Evolutionary conservation across 2,329 filamentous ascomycete genomes (phyloP), one percentile per base, ranked within the genome.

Genomic region (Gyromitra esculenta): DNA sequence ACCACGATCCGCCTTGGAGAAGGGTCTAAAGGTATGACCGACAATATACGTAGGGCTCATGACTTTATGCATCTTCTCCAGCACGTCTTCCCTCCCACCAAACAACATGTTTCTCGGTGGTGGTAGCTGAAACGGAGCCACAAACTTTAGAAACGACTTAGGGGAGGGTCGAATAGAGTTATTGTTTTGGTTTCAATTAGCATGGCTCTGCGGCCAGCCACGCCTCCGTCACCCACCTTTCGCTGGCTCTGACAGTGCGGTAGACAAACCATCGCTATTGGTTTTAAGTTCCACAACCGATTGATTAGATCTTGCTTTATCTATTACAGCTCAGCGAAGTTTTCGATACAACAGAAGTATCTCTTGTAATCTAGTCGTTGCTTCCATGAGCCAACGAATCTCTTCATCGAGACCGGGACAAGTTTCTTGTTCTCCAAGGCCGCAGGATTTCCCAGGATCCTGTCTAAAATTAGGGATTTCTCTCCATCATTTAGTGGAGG

Each of bases 361-460:
- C n/a, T 50, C 4, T 50, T 50, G 48, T 50, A 2, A 18, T 50
- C 13, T 50, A 18, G 48, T 15, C 25, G 41, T 43, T 50, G 13
- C n/a, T 50, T 50, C 15, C n/a, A 18, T 18, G n/a, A 18, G n/a
- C n/a, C n/a, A n/a, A 50, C 13, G 48, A 18, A 18, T 50, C 11
- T 50, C 48, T 18, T 50, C 48, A 18, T 18, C 3, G 48, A 18
- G 48, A 13, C 15, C n/a, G n/a, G 48, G 48, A 7, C 48, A 50
- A 50, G 15, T n/a, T n/a, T 50, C n/a, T 50, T 50, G n/a, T 50
- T 50, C 48, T 45, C 48, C 48, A 50, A 50, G 8, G 18, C n/a
- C n/a, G 13, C 1, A 50, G 48, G n/a, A 18, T 50, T 50, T 7
- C n/a, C 48, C 15, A 45, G 48, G n/a, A 50, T 7, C 48, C 48